phyloP scores from a whole-genome alignment of 257 asterid genomes.

The Paulownia fortunei region DNA sequence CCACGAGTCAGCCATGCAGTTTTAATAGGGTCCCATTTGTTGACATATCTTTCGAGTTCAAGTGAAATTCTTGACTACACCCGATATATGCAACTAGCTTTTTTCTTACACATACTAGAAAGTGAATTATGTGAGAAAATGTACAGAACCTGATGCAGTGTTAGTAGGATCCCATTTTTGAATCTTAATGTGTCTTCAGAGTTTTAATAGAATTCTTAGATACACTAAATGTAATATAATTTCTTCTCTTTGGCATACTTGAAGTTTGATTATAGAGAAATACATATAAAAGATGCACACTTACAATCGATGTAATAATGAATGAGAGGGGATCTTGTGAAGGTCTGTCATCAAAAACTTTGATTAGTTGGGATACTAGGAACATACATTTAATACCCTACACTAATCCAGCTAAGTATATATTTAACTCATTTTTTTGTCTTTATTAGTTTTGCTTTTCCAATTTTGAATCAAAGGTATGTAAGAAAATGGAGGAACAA shows the following conservation, averaged over 20 bases:
- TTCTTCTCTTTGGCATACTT: background rate
- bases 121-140: no score
- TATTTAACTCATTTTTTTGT: background rate
- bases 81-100: background rate
- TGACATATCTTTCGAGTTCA: background rate
- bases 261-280: background rate
- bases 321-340: conserved; percentile 8
- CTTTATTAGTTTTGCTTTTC: background rate
- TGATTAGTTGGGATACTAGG: background rate
- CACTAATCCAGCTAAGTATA: conserved; percentile 17
- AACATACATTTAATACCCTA: conserved; percentile 13
- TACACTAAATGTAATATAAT: background rate
- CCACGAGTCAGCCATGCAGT: conserved; percentile 49
- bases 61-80: background rate
- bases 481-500: background rate
- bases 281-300: background rate
- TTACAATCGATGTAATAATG: background rate
- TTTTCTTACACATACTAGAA: background rate
- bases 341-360: background rate
- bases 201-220: background rate
- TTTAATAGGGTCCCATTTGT: conserved; percentile 29
- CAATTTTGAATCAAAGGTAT: background rate
- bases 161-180: background rate
- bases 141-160: background rate
- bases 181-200: background rate